Base-by-base conservation (phyloP, 192 early-diverging fungal genomes). In the Phycomyces nitens region DNA sequence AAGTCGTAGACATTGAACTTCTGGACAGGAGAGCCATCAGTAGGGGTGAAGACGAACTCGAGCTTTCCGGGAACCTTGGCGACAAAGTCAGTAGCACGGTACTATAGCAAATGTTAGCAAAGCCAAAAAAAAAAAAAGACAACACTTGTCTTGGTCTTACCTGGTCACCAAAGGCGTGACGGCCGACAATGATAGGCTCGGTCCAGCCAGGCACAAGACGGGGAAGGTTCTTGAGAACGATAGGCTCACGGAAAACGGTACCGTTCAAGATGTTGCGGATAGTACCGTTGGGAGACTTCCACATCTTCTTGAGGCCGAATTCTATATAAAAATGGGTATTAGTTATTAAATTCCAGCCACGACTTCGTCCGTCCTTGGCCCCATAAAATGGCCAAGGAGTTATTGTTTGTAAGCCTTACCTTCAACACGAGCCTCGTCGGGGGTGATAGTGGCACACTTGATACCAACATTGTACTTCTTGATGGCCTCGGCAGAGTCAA, bases 371-470 rank as follows among this genome's bases (percentile, higher is more conserved):
- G 29, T 34, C 29, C 29, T 34, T 34, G 2, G 29, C 29, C 29
- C 44, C 44, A 14, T 18, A 47, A n/a, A 7, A 14, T n/a, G 11
- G 2, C 12, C 2, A 47, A 14, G 18, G 15, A 47, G 12, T 47
- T 26, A 27, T 29, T 51, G 4, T 12, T 62, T 34, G 29, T 34
- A 34, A 34, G 56, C n/a, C 51, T n/a, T 70, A 79, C 80, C 82
- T 69, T 92, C 79, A 53, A 99, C 94, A 69, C 96, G 90, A 18
- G 86, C 91, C 56, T 92, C 89, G 72, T 99, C 96, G 12, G 96
- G 94, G 21, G 96, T 99, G 75, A 99, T 99, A 41, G 96, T 99
- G 8, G 96, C 96, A 73, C 96, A 99, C 84, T 99, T 99, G 84
- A 99, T 99, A 67, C 94, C 89, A 57, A 94, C 95, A 70, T 95